Base-by-base conservation (phyloP, 2,329 filamentous ascomycete genomes). In the Rutstroemia sp. region DNA sequence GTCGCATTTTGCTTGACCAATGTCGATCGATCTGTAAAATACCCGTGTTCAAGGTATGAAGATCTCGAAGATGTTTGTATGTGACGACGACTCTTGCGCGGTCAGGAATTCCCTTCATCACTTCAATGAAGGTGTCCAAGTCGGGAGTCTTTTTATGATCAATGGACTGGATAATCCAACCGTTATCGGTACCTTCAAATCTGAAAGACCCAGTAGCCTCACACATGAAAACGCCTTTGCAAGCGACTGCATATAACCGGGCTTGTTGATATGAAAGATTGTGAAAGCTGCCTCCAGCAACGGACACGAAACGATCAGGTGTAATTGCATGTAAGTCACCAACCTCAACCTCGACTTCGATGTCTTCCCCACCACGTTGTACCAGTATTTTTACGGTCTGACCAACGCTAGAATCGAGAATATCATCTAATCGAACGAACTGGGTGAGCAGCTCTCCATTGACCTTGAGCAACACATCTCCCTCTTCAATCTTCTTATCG, bases 261-360 rank as follows among this genome's bases (percentile, higher is more conserved):
- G 94, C 91, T 73, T 97, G 92, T 69, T 99, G 94, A 71, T 99
- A 99, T 0, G 95, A 99, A 17, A 99, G 77, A 69, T 95, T 84
- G 74, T 99, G 95, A 76, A 99, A 97, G 58, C 91, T 92, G 23
- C 86, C 94, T 19, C 94, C 95, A 44, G 92, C 89, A 45, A 97
- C 92, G 4, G 91, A 89, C 54, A 97, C 88, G 69, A 97, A 99
- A 59, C 92, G 87, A 73, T 96, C 92, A 14, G 95, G 94, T 3
- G 94, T 97, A 70, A 99, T 99, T 57, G 81, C 82, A 75, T 99
- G 94, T 60, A 99, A 79, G 69, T 99, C 89, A 49, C 89, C 91
- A 46, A 97, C 92, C 52, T 83, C 75, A 55, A 97, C 80, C 58
- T 57, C 86, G 14, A 96, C 84, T 68, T 94, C 86, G 39, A 96